Percentiles rank a stretch among this genome's conserved stretches.
phyloP scores from a whole-genome alignment of 1,284 basidiomycete species.

The Cryptococcus sp. region DNA sequence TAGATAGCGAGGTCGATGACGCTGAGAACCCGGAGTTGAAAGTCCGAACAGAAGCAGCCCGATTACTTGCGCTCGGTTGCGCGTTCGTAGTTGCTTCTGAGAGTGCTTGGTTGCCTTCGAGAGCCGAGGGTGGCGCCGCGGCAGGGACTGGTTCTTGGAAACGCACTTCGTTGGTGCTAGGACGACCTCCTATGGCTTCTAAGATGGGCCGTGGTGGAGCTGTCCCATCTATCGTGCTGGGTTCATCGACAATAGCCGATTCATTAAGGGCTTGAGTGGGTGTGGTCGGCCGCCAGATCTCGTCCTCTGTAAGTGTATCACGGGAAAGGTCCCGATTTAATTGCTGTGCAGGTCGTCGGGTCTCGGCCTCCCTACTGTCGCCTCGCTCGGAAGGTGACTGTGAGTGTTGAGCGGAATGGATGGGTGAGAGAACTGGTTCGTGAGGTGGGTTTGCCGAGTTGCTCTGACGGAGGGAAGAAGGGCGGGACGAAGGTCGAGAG shows the following conservation, averaged over 20 bases:
- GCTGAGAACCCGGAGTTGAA: slow-evolving; percentile 26
- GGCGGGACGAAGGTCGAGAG: neutral
- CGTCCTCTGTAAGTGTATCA: slow-evolving; percentile 12
- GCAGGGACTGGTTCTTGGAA: slow-evolving; percentile 8
- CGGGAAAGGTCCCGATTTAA: slow-evolving; percentile 3
- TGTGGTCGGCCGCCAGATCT: slow-evolving; percentile 5
- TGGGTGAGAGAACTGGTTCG: slow-evolving; percentile 32
- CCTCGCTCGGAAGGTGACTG: slow-evolving; percentile 30
- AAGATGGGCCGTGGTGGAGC: slow-evolving; percentile 10
- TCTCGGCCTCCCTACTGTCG: slow-evolving; percentile 25
- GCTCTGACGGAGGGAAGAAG: slow-evolving; percentile 9
- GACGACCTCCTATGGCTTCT: neutral
- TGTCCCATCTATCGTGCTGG: neutral
- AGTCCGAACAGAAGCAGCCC: slow-evolving; percentile 36
- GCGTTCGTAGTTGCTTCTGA: neutral
- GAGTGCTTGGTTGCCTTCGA: neutral
- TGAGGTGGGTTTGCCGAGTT: slow-evolving; percentile 11
- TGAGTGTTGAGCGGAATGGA: slow-evolving; percentile 31
- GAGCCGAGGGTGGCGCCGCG: neutral
- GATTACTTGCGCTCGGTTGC: neutral
- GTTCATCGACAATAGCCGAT: slow-evolving; percentile 8
- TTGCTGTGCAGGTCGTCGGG: slow-evolving; percentile 8
- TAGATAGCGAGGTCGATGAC: slow-evolving; percentile 23
- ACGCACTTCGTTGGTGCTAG: slow-evolving; percentile 15
- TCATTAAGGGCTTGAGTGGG: neutral